These are phyloP conservation scores for Epichloe festucae DNA, from an alignment of 2,329 filamentous ascomycete species.

Conservation along the genomic window DNA sequence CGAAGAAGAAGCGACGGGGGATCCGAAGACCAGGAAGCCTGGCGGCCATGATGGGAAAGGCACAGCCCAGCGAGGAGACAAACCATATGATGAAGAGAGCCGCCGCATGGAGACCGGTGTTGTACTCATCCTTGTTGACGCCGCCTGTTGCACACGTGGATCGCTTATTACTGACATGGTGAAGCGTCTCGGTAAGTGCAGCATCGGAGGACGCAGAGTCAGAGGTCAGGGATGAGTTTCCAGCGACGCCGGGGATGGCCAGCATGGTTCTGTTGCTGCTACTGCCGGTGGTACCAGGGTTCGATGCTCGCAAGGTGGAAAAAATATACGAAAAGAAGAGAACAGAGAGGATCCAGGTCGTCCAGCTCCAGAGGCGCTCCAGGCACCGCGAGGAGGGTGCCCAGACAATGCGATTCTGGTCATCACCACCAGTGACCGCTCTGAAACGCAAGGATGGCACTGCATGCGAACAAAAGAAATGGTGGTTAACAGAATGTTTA, in stretches of 20 bases:
- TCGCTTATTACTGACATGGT: conserved; percentile 15
- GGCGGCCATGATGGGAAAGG: conserved; percentile 41
- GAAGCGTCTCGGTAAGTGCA: conserved; percentile 3
- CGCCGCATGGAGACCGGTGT: conserved; percentile 43
- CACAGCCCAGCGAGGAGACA: conserved; percentile 35
- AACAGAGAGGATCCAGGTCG: conserved; percentile 29
- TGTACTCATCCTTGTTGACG: conserved; percentile 30
- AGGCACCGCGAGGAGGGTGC: conserved; percentile 17
- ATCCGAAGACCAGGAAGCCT: conserved; percentile 40
- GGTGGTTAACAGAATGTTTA: too few species aligned
- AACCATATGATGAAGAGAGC: conserved; percentile 38
- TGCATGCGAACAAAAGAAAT: not conserved
- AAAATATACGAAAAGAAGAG: conserved; percentile 22
- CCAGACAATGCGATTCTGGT: conserved; percentile 22
- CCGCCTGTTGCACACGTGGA: conserved; percentile 18
- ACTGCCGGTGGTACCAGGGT: not conserved
- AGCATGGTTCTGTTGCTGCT: too few species aligned
- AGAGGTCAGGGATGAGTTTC: not conserved
- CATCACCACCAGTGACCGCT: conserved; percentile 27
- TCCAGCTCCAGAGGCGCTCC: conserved; percentile 26
- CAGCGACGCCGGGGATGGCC: too few species aligned
- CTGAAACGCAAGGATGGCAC: conserved; percentile 20
- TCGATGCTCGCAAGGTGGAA: conserved; percentile 6
- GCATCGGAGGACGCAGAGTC: not conserved
- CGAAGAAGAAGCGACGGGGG: conserved; percentile 41